Conservation (phyloP, 2,329 filamentous ascomycete genomes). For the Aureobasidium sp. region DNA sequence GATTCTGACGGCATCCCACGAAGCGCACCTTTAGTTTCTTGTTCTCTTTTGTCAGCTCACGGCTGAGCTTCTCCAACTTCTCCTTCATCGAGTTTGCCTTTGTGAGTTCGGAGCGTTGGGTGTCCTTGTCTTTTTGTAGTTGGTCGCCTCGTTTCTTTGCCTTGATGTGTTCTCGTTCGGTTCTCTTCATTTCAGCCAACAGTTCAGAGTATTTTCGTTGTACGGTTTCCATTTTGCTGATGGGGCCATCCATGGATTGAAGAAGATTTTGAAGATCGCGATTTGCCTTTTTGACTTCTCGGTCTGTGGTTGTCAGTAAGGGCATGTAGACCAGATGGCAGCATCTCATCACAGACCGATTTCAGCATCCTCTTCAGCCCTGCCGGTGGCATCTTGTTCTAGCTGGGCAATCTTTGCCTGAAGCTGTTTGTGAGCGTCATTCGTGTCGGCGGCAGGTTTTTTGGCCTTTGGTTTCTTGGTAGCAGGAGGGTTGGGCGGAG, state of each 20-base stretch:
- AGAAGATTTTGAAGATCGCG: slow-evolving; percentile 83
- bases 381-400: slow-evolving; percentile 84
- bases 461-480: slow-evolving; percentile 78
- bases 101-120: slow-evolving; percentile 76
- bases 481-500: slow-evolving; percentile 39
- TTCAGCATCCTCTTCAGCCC: slow-evolving; percentile 92
- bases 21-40: slow-evolving; percentile 84
- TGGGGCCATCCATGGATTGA: slow-evolving; percentile 78
- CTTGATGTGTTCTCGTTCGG: slow-evolving; percentile 89
- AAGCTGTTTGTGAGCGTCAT: slow-evolving; percentile 84
- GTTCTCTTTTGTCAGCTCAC: slow-evolving; percentile 92
- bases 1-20: slow-evolving; percentile 17
- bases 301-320: slow-evolving; percentile 51
- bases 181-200: slow-evolving; percentile 86
- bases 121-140: slow-evolving; percentile 93
- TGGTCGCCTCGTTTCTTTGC: slow-evolving; percentile 93
- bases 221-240: slow-evolving; percentile 84
- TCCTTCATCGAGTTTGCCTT: slow-evolving; percentile 90
- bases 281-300: slow-evolving; percentile 89
- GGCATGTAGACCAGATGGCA: not conserved
- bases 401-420: slow-evolving; percentile 92
- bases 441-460: slow-evolving; percentile 65
- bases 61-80: slow-evolving; percentile 91
- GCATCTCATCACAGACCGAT: slow-evolving; percentile 60
- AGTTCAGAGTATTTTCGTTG: slow-evolving; percentile 89